Percentiles rank a stretch among this genome's conserved stretches.
phyloP scores from a whole-genome alignment of 305 asterid genomes.

The Rubia occidens region DNA sequence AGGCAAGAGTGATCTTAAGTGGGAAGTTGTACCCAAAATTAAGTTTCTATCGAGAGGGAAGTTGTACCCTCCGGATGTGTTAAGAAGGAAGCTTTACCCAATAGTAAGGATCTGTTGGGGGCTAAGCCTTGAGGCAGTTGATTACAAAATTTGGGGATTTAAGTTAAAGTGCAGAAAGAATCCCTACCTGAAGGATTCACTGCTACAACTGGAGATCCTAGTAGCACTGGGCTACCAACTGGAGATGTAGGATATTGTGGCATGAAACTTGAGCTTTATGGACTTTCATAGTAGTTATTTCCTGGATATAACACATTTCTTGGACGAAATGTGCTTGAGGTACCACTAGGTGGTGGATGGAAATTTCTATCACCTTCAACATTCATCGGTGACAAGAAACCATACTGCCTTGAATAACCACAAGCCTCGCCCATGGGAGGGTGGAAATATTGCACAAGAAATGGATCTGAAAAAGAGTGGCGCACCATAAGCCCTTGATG shows the following conservation, averaged over 20 bases:
- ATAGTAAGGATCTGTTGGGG: too few relatives aligned
- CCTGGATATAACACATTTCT: constrained; percentile 36
- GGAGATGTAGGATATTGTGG: constrained; percentile 59
- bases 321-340: constrained; percentile 36
- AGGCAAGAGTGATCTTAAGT: too few relatives aligned
- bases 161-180: too few relatives aligned
- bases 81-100: too few relatives aligned
- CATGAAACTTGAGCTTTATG: constrained; percentile 38
- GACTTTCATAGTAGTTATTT: constrained; percentile 41
- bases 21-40: too few relatives aligned
- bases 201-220: constrained; percentile 54
- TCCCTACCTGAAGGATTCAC: constrained; percentile 32
- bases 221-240: constrained; percentile 62
- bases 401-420: constrained; percentile 39
- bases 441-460: constrained; percentile 59
- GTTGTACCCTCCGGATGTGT: too few relatives aligned
- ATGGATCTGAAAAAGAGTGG: constrained; percentile 50
- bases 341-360: constrained; percentile 21
- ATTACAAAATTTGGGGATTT: too few relatives aligned
- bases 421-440: constrained; percentile 47
- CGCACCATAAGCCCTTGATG: constrained; percentile 53
- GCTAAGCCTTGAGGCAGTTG: too few relatives aligned
- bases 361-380: constrained; percentile 28
- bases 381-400: constrained; percentile 37
- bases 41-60: too few relatives aligned